Conservation (phyloP, 1,139 yeast genomes). For the Pichia sp. region DNA sequence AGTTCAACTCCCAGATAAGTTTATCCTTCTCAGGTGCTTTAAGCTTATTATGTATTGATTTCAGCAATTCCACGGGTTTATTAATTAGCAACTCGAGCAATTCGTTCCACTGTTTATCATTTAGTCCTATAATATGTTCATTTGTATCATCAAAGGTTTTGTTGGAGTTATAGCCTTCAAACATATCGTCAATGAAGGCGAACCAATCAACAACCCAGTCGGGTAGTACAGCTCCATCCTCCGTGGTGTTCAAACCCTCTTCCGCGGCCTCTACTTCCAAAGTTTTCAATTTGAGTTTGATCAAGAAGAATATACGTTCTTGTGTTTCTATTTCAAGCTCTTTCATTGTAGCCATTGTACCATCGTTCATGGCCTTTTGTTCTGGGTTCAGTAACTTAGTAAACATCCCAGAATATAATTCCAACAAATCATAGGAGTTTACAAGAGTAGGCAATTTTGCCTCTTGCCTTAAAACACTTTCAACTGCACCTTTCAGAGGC, state of each 20-base stretch:
- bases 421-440: conserved; percentile 59
- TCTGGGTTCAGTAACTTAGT: conserved; percentile 38
- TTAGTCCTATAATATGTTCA: conserved; percentile 35
- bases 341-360: conserved; percentile 22
- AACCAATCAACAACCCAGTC: conserved; percentile 59
- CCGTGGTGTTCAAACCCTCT: conserved; percentile 28
- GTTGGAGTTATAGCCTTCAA: conserved; percentile 33
- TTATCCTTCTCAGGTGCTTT: conserved; percentile 24
- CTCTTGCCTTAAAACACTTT: conserved; percentile 66
- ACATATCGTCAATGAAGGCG: conserved; percentile 43
- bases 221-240: conserved; percentile 56
- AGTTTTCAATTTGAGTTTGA: conserved; percentile 41
- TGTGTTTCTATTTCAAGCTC: conserved; percentile 34
- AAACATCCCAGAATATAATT: conserved; percentile 68
- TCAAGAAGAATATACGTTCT: conserved; percentile 39
- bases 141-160: conserved; percentile 29
- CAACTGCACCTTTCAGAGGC: conserved; percentile 53
- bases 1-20: conserved; percentile 51
- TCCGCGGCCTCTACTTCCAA: conserved; percentile 31
- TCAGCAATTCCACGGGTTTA: conserved; percentile 46
- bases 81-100: conserved; percentile 41
- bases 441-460: conserved; percentile 51
- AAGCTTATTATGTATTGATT: conserved; percentile 31
- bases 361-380: conserved; percentile 9
- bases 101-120: conserved; percentile 33